Conservation (phyloP, 1,139 yeast genomes). For the Waltiozyma sp. region DNA sequence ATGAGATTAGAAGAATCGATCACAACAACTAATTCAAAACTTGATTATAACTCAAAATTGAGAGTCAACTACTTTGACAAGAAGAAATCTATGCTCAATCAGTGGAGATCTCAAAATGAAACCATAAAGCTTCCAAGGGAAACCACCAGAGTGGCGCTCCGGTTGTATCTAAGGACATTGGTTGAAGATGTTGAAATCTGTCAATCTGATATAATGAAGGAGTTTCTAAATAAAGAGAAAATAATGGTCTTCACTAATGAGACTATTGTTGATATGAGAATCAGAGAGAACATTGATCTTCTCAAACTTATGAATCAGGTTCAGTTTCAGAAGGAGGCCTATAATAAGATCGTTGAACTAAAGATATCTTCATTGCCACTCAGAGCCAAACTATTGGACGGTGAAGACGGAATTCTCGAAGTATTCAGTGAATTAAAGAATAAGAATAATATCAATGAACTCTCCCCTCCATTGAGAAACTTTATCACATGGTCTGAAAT, state of each 20-base stretch:
- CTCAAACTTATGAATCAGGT: conserved; percentile 53
- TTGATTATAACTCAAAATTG: not conserved
- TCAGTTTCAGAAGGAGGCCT: conserved; percentile 62
- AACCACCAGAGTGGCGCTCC: conserved; percentile 58
- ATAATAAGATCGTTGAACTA: conserved; percentile 21
- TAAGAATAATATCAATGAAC: conserved; percentile 40
- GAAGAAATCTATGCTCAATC: not conserved
- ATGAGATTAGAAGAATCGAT: conserved; percentile 7
- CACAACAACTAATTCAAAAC: not conserved
- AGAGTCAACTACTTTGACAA: not conserved
- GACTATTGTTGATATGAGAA: conserved; percentile 44
- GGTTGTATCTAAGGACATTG: conserved; percentile 57
- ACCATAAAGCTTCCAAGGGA: conserved; percentile 38
- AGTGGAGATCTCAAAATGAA: conserved; percentile 4
- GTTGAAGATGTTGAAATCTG: conserved; percentile 44
- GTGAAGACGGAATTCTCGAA: conserved; percentile 21
- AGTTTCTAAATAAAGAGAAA: conserved; percentile 37
- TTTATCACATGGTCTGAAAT: conserved; percentile 76
- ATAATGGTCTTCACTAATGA: conserved; percentile 25
- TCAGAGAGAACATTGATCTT: conserved; percentile 50
- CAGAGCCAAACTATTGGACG: conserved; percentile 21
- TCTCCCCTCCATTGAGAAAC: conserved; percentile 56
- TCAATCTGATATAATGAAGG: conserved; percentile 36
- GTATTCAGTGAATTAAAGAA: conserved; percentile 42
- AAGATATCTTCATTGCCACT: conserved; percentile 24